Base-by-base conservation (phyloP, 495 filamentous ascomycete genomes). In the Penicillium simplicissimum region DNA sequence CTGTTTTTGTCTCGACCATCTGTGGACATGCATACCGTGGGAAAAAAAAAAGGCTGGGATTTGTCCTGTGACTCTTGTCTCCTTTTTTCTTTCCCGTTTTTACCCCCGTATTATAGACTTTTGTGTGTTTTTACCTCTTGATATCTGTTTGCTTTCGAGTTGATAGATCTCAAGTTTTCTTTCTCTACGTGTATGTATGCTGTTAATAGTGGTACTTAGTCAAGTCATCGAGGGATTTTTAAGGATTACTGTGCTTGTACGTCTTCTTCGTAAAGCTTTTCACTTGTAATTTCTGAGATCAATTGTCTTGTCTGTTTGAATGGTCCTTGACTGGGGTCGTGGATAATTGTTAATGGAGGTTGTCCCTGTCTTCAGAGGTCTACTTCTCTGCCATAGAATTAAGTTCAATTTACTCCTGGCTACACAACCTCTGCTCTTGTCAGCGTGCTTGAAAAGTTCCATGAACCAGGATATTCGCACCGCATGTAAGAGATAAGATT, bases 151-250 rank as follows among this genome's bases (percentile, higher is more conserved):
- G 67, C 60, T 70, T 63, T 62, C 62, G 65, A 62, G 60, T 68
- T 64, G 60, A 69, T 77, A 75, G 75, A 76, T 49, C 74, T 72
- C 69, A 71, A 73, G 73, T 68, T 75, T 75, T 67, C 66, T 65
- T 74, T 74, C 69, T 75, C 73, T 74, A 74, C 74, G 74, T 76
- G 76, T 79, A 77, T 79, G 76, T 79, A 79, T 79, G 76, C 74
- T 70, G 73, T 78, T 77, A 79, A 77, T 79, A 79, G 76, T 79
- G 76, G 75, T 77, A 77, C 70, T 56, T 65, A 73, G 71, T 75
- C 70, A 73, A 71, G 72, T 68, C 70, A 69, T 60, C 68, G 75
- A 75, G 70, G 73, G 72, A 71, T 74, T 69, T 69, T 65, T 68
- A 73, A 66, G 69, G 55, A 69, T 48, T 51, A 19, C 0, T 61